Percentiles rank a stretch among this genome's conserved stretches.
These are phyloP conservation scores for Apiotrichum akiyoshidainum DNA, from an alignment of 1,284 basidiomycete species.

Conservation along the genomic window DNA sequence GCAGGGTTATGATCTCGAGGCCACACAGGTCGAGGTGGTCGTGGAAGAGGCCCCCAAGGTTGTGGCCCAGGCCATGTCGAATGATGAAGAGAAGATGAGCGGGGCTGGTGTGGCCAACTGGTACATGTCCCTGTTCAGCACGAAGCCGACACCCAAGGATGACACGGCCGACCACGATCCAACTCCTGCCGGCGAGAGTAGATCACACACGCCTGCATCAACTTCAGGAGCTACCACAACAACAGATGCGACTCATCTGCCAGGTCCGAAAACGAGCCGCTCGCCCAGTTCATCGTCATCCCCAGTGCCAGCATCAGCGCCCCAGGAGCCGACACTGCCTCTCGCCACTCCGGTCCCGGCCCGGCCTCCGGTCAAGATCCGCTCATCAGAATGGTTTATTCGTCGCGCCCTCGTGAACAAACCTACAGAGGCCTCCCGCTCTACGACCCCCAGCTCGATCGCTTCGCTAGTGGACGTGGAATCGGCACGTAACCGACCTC, in stretches of 20 bases:
- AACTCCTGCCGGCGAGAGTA: too few species aligned
- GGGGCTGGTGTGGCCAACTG: conserved; percentile 36
- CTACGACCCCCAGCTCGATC: conserved; percentile 27
- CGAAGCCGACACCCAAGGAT: neutral
- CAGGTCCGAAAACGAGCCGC: too few species aligned
- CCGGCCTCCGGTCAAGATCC: conserved; percentile 25
- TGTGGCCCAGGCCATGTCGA: neutral
- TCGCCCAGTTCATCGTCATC: neutral
- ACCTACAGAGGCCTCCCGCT: conserved; percentile 4
- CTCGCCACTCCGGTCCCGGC: neutral
- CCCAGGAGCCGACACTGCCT: neutral
- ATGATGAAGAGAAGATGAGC: conserved; percentile 5
- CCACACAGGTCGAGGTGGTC: conserved; percentile 25
- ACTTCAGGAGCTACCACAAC: too few species aligned
- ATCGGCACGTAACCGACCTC: conserved; percentile 6
- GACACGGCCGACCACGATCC: too few species aligned
- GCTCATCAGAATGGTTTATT: conserved; percentile 46
- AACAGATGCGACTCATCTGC: too few species aligned
- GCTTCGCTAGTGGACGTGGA: conserved; percentile 30
- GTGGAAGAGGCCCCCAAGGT: neutral
- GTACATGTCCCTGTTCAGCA: conserved; percentile 32
- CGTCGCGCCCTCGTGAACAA: conserved; percentile 36
- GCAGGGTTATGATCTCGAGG: conserved; percentile 18
- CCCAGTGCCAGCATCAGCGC: neutral
- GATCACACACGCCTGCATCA: too few species aligned